A percentile compares a stretch with the other conserved stretches of the same genome.
Conservation (phyloP, 2,329 filamentous ascomycete species). For the Xylaria sp. region DNA sequence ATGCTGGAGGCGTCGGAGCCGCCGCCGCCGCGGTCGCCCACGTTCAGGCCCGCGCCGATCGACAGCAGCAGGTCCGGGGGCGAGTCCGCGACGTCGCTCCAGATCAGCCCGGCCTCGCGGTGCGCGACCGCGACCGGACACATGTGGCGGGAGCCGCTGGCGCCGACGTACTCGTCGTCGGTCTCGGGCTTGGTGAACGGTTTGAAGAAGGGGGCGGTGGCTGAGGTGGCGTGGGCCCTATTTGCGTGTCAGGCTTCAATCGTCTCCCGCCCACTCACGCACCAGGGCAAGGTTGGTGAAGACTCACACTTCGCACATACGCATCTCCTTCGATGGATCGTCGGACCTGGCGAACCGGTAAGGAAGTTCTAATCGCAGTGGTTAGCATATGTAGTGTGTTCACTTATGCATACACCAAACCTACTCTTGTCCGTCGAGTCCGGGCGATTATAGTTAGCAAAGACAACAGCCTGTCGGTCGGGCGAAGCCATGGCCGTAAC, state of each 20-base stretch:
- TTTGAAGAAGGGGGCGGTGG: constrained; percentile 37
- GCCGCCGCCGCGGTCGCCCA: constrained; percentile 31
- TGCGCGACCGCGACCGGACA: constrained; percentile 34
- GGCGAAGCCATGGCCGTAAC: constrained; percentile 32
- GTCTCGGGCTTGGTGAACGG: constrained; percentile 35
- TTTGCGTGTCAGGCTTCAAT: background rate
- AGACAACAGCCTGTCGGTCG: constrained; percentile 32
- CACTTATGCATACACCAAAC: background rate
- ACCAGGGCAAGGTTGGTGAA: background rate
- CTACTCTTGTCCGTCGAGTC: constrained; percentile 31
- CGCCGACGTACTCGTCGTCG: constrained; percentile 29
- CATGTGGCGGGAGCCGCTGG: constrained; percentile 26
- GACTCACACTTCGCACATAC: constrained; percentile 39
- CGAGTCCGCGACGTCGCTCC: constrained; percentile 29
- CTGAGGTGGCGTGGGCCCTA: constrained; percentile 37
- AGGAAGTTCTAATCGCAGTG: constrained; percentile 23
- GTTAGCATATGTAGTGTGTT: background rate
- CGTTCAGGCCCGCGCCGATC: constrained; percentile 35
- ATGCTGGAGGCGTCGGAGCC: constrained; percentile 12
- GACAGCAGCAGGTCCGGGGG: constrained; percentile 36
- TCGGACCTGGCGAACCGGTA: constrained; percentile 36
- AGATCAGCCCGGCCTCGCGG: constrained; percentile 34
- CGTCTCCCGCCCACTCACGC: background rate
- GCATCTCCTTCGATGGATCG: constrained; percentile 33
- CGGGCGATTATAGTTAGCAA: constrained; percentile 39